Conservation (phyloP, 495 filamentous ascomycete species). For the Neurospora hispaniola region DNA sequence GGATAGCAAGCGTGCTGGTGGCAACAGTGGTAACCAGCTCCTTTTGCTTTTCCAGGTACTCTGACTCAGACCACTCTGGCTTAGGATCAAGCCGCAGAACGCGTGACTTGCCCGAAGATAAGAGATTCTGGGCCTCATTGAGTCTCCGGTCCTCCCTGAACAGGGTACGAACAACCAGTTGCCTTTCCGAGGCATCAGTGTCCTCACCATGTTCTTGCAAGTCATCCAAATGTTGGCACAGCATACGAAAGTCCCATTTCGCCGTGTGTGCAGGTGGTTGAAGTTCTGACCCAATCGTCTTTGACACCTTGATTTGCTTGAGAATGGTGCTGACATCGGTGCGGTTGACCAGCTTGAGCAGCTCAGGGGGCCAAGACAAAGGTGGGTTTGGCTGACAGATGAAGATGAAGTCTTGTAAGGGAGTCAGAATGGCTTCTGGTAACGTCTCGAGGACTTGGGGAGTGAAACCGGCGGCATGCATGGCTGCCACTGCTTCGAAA, state of each 20-base stretch:
- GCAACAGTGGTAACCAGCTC: conserved; percentile 75
- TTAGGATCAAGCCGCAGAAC: conserved; percentile 66
- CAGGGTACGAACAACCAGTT: conserved; percentile 68
- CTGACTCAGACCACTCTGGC: conserved; percentile 69
- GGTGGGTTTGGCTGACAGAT: conserved; percentile 73
- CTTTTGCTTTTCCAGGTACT: conserved; percentile 89
- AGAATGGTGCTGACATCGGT: conserved; percentile 69
- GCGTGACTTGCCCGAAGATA: conserved; percentile 68
- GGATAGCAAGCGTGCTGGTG: conserved; percentile 75
- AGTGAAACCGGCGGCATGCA: conserved; percentile 50
- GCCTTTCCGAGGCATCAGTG: conserved; percentile 59
- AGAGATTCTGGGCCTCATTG: conserved; percentile 63
- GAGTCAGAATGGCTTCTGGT: conserved; percentile 69
- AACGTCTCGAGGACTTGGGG: conserved; percentile 59
- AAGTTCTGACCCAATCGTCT: conserved; percentile 25
- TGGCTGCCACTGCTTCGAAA: conserved; percentile 45
- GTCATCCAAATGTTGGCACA: conserved; percentile 36
- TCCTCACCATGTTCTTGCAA: conserved; percentile 32
- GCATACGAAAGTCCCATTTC: conserved; percentile 60
- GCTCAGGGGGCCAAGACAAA: conserved; percentile 55
- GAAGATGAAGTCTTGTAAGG: conserved; percentile 73
- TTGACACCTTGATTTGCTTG: conserved; percentile 33
- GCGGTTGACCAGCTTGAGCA: conserved; percentile 68
- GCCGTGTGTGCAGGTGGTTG: conserved; percentile 54
- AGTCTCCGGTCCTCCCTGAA: conserved; percentile 88